Conservation (phyloP, 768 basidiomycete genomes). For the Artomyces pyxidatus region DNA sequence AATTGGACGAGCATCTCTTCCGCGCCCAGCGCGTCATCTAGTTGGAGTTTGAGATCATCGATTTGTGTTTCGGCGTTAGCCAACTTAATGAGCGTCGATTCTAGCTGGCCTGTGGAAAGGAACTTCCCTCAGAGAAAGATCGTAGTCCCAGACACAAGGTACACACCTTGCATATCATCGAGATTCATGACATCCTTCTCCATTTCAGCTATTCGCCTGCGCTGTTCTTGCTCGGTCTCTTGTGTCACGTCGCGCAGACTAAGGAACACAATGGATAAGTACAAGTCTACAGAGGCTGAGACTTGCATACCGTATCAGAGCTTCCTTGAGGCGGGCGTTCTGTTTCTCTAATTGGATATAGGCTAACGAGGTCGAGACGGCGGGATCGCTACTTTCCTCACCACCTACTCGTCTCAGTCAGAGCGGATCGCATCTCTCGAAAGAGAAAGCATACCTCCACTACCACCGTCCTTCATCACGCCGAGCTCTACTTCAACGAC, state of each 20-base stretch:
- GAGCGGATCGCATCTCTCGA: too few species aligned
- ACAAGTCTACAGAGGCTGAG: neutral
- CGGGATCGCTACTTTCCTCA: conserved; percentile 24
- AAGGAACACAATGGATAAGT: neutral
- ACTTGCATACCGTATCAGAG: conserved; percentile 64
- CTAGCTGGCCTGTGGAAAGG: conserved; percentile 56
- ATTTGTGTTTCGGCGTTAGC: conserved; percentile 87
- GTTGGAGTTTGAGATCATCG: conserved; percentile 87
- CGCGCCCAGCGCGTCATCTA: conserved; percentile 91
- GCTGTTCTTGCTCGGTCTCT: conserved; percentile 82
- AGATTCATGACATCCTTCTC: conserved; percentile 78
- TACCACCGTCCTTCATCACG: conserved; percentile 57
- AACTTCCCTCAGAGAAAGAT: conserved; percentile 2
- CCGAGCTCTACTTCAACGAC: conserved; percentile 78
- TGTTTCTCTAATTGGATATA: conserved; percentile 92
- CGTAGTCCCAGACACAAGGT: neutral
- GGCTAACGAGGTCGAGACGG: conserved; percentile 50
- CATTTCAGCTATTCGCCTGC: conserved; percentile 73
- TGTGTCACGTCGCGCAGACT: conserved; percentile 85
- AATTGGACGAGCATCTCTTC: conserved; percentile 95
- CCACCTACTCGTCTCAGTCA: conserved; percentile 13
- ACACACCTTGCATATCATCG: conserved; percentile 72
- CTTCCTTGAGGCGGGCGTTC: conserved; percentile 93
- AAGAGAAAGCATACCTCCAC: conserved; percentile 9
- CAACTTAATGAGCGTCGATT: conserved; percentile 70